Conservation (phyloP, 2,329 filamentous ascomycete species). For the Arthroderma sp. region DNA sequence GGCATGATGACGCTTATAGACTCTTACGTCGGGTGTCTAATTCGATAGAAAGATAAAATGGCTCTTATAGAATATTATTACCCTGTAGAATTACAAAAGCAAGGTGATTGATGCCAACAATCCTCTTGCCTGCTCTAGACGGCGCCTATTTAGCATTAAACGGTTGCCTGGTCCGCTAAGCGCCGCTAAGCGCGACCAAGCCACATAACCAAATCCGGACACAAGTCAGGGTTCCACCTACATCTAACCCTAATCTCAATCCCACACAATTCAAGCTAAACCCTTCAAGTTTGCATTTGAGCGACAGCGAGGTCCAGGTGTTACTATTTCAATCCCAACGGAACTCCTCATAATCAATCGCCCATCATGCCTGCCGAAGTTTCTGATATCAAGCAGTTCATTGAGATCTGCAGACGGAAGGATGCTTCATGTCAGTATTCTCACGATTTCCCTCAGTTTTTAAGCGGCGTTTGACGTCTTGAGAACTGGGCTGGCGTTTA, state of each 20-base stretch:
- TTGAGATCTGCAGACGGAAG: slow-evolving; percentile 99
- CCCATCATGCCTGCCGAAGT: slow-evolving; percentile 94
- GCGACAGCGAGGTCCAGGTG: slow-evolving; percentile 12
- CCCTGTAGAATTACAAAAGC: too few relatives aligned
- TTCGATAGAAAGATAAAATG: too few relatives aligned
- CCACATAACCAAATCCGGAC: slow-evolving; percentile 1
- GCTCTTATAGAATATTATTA: too few relatives aligned
- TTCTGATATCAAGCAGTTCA: slow-evolving; percentile 98
- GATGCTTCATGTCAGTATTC: slow-evolving; percentile 88
- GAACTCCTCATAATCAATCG: slow-evolving; percentile 3
- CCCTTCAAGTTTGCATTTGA: too few relatives aligned
- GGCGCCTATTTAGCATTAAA: neutral
- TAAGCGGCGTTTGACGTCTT: neutral
- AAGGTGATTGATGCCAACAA: too few relatives aligned
- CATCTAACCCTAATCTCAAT: slow-evolving; percentile 16
- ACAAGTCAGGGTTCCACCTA: slow-evolving; percentile 9
- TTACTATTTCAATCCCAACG: too few relatives aligned
- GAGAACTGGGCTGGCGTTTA: neutral
- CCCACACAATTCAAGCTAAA: slow-evolving; percentile 6
- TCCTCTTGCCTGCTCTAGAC: too few relatives aligned
- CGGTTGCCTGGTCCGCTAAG: neutral
- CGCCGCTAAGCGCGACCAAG: neutral
- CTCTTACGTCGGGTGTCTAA: too few relatives aligned
- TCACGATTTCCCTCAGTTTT: neutral
- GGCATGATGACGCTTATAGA: slow-evolving; percentile 40